Conservation (phyloP, 495 filamentous ascomycete genomes). For the Tetracladium marchalianum region DNA sequence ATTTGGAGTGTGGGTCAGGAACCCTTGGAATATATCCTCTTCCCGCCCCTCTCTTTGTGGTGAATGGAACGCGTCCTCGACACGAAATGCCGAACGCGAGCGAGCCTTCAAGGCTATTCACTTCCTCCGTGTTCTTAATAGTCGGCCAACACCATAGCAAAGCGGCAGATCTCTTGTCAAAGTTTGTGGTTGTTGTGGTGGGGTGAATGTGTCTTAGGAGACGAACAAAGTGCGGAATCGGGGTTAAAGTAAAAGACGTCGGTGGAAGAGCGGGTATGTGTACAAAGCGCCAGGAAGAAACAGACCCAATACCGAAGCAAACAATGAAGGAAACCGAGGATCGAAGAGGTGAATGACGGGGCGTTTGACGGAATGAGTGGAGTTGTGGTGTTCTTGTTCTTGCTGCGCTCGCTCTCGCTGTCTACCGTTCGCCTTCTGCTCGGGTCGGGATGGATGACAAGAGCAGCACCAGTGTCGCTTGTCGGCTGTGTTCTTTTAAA, state of each 20-base stretch:
- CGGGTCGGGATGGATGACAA: too few relatives aligned
- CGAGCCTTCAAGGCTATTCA: conserved; percentile 5
- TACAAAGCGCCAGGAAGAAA: too few relatives aligned
- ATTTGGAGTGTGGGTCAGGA: neutral
- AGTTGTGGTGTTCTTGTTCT: too few relatives aligned
- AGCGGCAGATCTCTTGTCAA: neutral
- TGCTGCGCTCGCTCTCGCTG: too few relatives aligned
- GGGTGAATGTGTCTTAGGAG: neutral
- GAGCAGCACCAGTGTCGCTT: too few relatives aligned
- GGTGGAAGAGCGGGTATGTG: neutral
- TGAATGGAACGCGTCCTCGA: conserved; percentile 14
- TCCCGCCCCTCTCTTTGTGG: conserved; percentile 3
- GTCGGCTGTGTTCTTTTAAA: too few relatives aligned
- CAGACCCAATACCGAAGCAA: too few relatives aligned
- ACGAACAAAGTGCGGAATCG: neutral
- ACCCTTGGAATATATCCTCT: neutral
- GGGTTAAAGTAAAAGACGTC: too few relatives aligned
- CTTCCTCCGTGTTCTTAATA: conserved; percentile 11
- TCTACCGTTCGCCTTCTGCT: too few relatives aligned
- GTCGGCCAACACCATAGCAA: conserved; percentile 14
- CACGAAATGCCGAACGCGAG: conserved; percentile 17
- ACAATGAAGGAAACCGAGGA: too few relatives aligned
- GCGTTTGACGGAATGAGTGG: too few relatives aligned
- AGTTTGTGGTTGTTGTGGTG: conserved; percentile 2
- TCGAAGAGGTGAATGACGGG: too few relatives aligned